These are phyloP conservation scores for Penicillium canariense DNA, from an alignment of 495 filamentous ascomycete species.

Conservation along the genomic window DNA sequence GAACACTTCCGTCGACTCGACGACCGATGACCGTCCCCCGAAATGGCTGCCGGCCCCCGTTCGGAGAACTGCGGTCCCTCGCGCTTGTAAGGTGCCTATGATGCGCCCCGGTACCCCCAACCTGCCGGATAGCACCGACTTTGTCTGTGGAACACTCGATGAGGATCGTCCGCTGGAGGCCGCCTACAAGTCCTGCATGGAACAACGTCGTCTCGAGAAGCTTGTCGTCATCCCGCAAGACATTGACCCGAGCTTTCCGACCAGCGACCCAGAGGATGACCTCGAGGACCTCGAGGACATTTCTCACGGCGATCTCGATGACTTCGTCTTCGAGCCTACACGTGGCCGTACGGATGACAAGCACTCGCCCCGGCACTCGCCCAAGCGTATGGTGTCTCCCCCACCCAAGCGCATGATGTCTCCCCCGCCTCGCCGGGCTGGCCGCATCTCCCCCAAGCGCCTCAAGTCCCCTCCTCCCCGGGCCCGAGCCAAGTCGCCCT, in stretches of 20 bases:
- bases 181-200: conserved; percentile 82
- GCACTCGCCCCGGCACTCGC: conserved; percentile 38
- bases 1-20: conserved; percentile 64
- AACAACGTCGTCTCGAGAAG: conserved; percentile 75
- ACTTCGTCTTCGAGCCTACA: conserved; percentile 28
- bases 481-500: conserved; percentile 28
- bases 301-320: conserved; percentile 48
- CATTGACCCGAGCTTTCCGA: conserved; percentile 95
- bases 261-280: conserved; percentile 79
- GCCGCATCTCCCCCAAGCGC: conserved; percentile 66
- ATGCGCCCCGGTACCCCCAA: conserved; percentile 76
- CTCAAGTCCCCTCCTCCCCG: conserved; percentile 51
- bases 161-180: conserved; percentile 93
- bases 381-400: conserved; percentile 52
- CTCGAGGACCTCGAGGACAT: conserved; percentile 70
- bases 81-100: conserved; percentile 30
- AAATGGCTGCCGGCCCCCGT: conserved; percentile 35
- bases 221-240: conserved; percentile 82
- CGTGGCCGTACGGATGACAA: conserved; percentile 38
- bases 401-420: conserved; percentile 56
- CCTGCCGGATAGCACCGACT: conserved; percentile 93
- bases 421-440: conserved; percentile 64
- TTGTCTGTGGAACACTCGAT: conserved; percentile 94
- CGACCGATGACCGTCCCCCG: conserved; percentile 41
- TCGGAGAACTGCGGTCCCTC: conserved; percentile 26